These are phyloP conservation scores for Penicillium cosmopolitanum DNA, from an alignment of 495 filamentous ascomycete species.

Conservation along the genomic window DNA sequence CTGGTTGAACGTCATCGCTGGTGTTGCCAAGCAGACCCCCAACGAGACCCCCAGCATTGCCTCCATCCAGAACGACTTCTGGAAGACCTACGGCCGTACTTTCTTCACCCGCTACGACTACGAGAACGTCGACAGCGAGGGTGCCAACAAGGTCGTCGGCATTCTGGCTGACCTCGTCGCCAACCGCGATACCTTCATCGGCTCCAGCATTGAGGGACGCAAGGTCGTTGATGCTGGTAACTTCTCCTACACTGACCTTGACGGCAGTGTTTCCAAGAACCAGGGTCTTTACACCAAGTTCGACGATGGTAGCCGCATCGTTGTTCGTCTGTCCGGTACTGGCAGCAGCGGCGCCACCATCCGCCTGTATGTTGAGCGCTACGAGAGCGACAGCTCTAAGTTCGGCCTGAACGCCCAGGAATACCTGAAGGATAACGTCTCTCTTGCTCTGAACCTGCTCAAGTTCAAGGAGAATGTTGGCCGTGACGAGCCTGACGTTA, in stretches of 20 bases:
- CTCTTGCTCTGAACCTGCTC: slow-evolving; percentile 78
- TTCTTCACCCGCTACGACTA: slow-evolving; percentile 99
- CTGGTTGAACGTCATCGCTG: slow-evolving; percentile 98
- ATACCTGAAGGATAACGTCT: slow-evolving; percentile 89
- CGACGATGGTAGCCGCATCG: slow-evolving; percentile 90
- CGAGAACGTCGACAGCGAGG: slow-evolving; percentile 88
- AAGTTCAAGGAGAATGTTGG: slow-evolving; percentile 90
- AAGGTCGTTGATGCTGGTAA: slow-evolving; percentile 89
- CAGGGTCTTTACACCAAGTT: slow-evolving; percentile 96
- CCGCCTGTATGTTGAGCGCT: slow-evolving; percentile 93
- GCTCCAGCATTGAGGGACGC: slow-evolving; percentile 76
- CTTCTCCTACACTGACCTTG: slow-evolving; percentile 96
- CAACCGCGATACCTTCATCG: slow-evolving; percentile 77
- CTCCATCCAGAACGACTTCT: slow-evolving; percentile 96
- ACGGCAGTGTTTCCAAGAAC: slow-evolving; percentile 92
- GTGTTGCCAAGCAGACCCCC: slow-evolving; percentile 80
- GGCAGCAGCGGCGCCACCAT: slow-evolving; percentile 95
- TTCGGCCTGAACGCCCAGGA: slow-evolving; percentile 83
- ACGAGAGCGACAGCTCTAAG: slow-evolving; percentile 73
- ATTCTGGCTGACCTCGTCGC: slow-evolving; percentile 69
- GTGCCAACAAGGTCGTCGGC: slow-evolving; percentile 84
- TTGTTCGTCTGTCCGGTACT: slow-evolving; percentile 91
- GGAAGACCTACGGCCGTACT: slow-evolving; percentile 92
- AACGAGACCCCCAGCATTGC: slow-evolving; percentile 80
- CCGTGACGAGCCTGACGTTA: slow-evolving; percentile 90